Evolutionary conservation across 2,329 filamentous ascomycete genomes (phyloP).

Genomic region (Cordyceps cicadae): DNA sequence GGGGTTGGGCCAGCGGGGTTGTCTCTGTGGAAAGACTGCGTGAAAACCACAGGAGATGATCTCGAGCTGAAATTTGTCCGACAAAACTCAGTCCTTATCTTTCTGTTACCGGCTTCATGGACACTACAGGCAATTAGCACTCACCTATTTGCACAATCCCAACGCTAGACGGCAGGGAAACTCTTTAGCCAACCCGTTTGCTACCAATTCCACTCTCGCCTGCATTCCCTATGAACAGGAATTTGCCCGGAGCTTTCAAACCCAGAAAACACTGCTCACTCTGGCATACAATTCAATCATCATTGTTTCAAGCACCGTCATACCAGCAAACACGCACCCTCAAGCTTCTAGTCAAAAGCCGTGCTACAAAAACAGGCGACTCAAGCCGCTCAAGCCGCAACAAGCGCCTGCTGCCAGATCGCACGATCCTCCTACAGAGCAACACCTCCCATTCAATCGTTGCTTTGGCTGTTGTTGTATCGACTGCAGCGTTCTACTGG

Average conservation of each 20-base stretch:
- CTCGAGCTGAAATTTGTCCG: background rate
- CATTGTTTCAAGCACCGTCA: background rate
- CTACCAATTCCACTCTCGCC: background rate
- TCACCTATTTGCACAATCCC: too few relatives aligned
- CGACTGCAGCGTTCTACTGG: background rate
- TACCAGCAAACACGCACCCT: background rate
- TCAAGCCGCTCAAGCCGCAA: background rate
- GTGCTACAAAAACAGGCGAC: background rate
- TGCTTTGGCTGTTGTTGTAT: background rate
- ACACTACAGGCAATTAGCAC: background rate
- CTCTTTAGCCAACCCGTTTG: background rate
- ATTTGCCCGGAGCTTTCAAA: background rate
- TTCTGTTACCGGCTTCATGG: background rate
- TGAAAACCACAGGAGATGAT: background rate
- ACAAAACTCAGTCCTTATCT: background rate
- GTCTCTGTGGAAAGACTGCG: background rate
- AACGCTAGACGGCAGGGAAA: background rate
- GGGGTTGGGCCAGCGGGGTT: background rate
- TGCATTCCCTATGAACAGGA: conserved; percentile 2
- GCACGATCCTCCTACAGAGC: background rate
- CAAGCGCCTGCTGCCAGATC: background rate
- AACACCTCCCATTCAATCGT: background rate
- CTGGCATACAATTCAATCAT: background rate
- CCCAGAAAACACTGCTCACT: background rate
- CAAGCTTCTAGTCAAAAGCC: background rate